Conservation (phyloP, 2,329 filamentous ascomycete species). For the Graphium sp. region DNA sequence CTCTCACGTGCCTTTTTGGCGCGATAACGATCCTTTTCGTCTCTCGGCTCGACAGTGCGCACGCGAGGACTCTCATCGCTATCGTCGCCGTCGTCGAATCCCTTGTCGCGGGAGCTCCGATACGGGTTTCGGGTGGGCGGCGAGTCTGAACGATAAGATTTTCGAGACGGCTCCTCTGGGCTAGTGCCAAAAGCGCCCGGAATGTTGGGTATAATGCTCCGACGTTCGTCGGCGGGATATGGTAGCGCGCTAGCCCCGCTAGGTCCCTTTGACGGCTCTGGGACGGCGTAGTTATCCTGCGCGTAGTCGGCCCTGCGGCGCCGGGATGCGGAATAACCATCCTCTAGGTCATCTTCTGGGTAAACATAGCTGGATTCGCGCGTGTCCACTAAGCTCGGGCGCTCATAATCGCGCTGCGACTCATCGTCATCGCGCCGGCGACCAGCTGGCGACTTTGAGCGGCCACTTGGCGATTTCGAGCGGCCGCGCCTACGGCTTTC, state of each 20-base stretch:
- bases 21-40: background rate
- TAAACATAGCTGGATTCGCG: conserved; percentile 23
- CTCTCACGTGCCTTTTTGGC: conserved; percentile 9
- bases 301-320: background rate
- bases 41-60: conserved; percentile 6
- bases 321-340: conserved; percentile 6
- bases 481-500: conserved; percentile 24
- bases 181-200: conserved; percentile 17
- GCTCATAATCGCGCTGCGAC: conserved; percentile 12
- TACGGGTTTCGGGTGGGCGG: conserved; percentile 17
- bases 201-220: conserved; percentile 18
- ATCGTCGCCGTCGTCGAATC: conserved; percentile 11
- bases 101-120: conserved; percentile 17
- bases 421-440: conserved; percentile 9
- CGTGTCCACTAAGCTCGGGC: conserved; percentile 17
- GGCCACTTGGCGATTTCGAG: conserved; percentile 27
- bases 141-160: conserved; percentile 16
- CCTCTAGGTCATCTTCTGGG: conserved; percentile 23
- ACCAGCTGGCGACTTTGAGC: no score
- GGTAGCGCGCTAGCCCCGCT: no score
- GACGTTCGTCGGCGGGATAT: conserved; percentile 17
- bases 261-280: conserved; percentile 4
- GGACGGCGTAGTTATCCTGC: background rate
- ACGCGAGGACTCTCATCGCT: conserved; percentile 12
- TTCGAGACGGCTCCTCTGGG: conserved; percentile 14